These are phyloP conservation scores for Sclerotinia trifoliorum DNA, from an alignment of 2,329 filamentous ascomycete genomes.

Conservation along the genomic window DNA sequence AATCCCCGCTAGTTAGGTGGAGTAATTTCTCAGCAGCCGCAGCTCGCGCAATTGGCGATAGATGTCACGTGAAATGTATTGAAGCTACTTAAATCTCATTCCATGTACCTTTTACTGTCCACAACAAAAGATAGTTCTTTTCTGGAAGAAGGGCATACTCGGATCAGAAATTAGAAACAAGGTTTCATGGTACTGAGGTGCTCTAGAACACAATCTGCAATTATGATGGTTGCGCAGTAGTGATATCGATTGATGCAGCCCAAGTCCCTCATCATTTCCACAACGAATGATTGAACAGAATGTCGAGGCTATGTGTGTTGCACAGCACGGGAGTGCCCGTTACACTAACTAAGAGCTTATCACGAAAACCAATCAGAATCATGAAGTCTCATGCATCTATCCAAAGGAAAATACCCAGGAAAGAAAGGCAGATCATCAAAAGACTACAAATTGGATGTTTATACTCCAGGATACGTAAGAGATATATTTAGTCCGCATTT, in stretches of 20 bases:
- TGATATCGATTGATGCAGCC: neutral
- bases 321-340: neutral
- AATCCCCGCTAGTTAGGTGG: constrained; percentile 8
- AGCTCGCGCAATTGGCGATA: constrained; percentile 10
- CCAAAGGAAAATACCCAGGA: neutral
- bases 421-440: neutral
- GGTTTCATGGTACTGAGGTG: neutral
- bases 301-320: neutral
- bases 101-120: neutral
- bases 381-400: constrained; percentile 5
- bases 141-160: neutral
- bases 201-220: neutral
- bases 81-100: neutral
- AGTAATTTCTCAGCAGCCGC: constrained; percentile 17
- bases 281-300: neutral
- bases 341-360: neutral
- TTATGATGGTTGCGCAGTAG: neutral
- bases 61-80: constrained; percentile 8
- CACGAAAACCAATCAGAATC: neutral
- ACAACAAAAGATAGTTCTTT: constrained; percentile 6
- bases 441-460: neutral
- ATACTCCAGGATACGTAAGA: neutral
- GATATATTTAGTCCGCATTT: neutral
- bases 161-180: neutral
- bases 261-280: neutral